Evolutionary conservation across 495 filamentous ascomycete species (phyloP).

Genomic region (Penicillium antarcticum): DNA sequence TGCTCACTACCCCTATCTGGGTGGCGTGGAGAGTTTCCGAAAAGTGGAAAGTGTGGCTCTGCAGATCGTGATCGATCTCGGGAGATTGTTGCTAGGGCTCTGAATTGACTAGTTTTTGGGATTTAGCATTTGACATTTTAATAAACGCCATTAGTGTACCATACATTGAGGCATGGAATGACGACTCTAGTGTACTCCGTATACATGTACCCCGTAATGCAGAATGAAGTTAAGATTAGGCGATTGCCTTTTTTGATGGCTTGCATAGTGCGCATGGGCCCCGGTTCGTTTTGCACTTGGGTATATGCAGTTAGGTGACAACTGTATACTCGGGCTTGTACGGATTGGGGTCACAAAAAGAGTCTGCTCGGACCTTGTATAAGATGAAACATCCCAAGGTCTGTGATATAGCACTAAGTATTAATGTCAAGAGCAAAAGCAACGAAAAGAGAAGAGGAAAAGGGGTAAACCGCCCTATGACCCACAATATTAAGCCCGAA

Average conservation of each 20-base stretch:
- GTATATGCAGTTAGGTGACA: not conserved
- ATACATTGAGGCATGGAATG: constrained; percentile 2
- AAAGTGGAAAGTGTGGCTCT: not conserved
- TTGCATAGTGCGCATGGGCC: constrained; percentile 7
- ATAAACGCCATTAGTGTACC: not conserved
- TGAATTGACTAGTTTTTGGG: not conserved
- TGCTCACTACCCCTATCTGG: no score
- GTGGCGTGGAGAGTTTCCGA: no score
- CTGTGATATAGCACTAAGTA: no score
- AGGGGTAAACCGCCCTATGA: constrained; percentile 4
- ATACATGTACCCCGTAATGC: not conserved
- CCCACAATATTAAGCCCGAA: constrained; percentile 1
- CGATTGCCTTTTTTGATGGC: constrained; percentile 4
- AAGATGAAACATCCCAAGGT: no score
- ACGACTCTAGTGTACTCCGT: not conserved
- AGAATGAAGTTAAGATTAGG: not conserved
- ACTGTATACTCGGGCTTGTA: no score
- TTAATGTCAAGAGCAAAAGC: not conserved
- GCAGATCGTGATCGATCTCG: constrained; percentile 16
- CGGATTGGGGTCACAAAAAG: no score
- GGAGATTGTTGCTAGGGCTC: constrained; percentile 2
- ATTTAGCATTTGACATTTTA: not conserved
- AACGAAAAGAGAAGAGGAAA: not conserved
- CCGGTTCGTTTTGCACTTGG: constrained; percentile 1
- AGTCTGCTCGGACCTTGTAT: no score